phyloP scores from a whole-genome alignment of 2,329 filamentous ascomycete species.

The Monosporascus sp. region DNA sequence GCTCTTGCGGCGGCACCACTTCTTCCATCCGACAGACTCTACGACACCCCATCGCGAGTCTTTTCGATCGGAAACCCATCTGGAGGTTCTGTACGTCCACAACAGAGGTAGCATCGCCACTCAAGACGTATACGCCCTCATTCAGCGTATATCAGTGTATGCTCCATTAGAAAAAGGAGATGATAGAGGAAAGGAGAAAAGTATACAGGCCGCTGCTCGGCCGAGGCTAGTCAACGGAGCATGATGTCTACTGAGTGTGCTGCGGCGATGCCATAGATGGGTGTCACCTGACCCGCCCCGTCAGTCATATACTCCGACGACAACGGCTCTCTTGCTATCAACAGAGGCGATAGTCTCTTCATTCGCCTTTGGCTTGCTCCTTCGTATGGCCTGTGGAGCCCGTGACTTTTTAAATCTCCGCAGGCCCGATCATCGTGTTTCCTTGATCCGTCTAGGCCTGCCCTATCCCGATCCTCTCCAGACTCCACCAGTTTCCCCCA shows the following conservation, averaged over 20 bases:
- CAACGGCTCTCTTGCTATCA: background rate
- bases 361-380: too few relatives aligned
- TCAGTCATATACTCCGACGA: background rate
- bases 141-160: too few relatives aligned
- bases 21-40: background rate
- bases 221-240: too few relatives aligned
- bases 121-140: too few relatives aligned
- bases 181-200: too few relatives aligned
- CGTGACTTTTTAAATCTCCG: background rate
- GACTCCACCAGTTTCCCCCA: slow-evolving; percentile 20
- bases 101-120: too few relatives aligned
- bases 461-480: slow-evolving; percentile 1
- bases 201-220: too few relatives aligned
- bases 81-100: too few relatives aligned
- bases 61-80: background rate
- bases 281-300: background rate
- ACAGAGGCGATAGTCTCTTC: too few relatives aligned
- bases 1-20: too few relatives aligned
- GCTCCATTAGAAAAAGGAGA: too few relatives aligned
- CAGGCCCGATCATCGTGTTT: background rate
- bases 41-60: background rate
- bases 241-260: background rate
- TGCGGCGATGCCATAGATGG: background rate
- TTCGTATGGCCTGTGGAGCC: background rate
- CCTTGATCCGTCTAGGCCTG: background rate